Evolutionary conservation across 2,329 filamentous ascomycete genomes (phyloP).

Genomic region (Trichoderma arundinaceum): DNA sequence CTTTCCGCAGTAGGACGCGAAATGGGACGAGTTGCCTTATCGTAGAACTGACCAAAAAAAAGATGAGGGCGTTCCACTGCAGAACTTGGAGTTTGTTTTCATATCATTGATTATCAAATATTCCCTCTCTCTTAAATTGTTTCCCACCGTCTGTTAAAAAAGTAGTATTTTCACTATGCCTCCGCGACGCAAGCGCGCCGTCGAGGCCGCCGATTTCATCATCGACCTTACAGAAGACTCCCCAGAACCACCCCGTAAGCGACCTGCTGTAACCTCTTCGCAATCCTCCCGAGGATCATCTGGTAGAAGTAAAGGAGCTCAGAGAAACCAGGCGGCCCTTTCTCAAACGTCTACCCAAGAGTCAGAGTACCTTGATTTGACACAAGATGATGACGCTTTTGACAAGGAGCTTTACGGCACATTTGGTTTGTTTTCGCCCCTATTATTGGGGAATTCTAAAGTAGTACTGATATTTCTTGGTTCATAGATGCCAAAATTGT

Average conservation of each 20-base stretch:
- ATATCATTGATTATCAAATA: not conserved
- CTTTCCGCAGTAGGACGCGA: not conserved
- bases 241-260: conserved; percentile 38
- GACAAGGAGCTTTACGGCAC: conserved; percentile 55
- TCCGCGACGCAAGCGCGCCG: conserved; percentile 44
- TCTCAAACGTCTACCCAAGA: conserved; percentile 39
- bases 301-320: conserved; percentile 33
- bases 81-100: not conserved
- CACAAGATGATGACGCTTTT: conserved; percentile 53
- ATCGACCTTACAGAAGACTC: conserved; percentile 52
- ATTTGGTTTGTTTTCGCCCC: conserved; percentile 45
- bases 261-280: conserved; percentile 36
- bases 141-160: not conserved
- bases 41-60: not conserved
- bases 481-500: conserved; percentile 55
- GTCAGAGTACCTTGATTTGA: conserved; percentile 51
- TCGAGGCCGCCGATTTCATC: conserved; percentile 43
- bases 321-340: conserved; percentile 3
- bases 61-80: not conserved
- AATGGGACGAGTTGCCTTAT: conserved; percentile 1
- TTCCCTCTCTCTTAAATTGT: not conserved
- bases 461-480: not conserved
- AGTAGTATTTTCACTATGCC: conserved; percentile 27
- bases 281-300: conserved; percentile 17
- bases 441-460: too few species aligned